These are phyloP conservation scores for Cantharellus anzutake DNA, from an alignment of 768 basidiomycete genomes.

Conservation along the genomic window DNA sequence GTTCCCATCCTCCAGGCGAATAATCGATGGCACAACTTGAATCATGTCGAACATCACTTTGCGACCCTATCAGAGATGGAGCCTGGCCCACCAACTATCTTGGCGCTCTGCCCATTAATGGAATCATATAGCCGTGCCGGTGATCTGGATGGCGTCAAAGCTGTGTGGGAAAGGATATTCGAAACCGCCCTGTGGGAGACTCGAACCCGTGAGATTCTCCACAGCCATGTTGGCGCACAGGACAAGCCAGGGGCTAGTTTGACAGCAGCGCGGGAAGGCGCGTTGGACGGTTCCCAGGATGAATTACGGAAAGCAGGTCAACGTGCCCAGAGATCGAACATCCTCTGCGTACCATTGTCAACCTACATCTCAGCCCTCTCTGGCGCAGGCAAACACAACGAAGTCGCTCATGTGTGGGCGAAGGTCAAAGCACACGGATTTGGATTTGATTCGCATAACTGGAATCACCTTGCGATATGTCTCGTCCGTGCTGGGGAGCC, in stretches of 20 bases:
- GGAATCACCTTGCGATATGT: conserved; percentile 67
- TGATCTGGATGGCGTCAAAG: conserved; percentile 33
- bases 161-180: conserved; percentile 53
- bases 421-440: conserved; percentile 42
- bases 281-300: too few relatives aligned
- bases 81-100: conserved; percentile 26
- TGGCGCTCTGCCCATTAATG: conserved; percentile 43
- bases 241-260: too few relatives aligned
- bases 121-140: conserved; percentile 46
- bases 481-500: conserved; percentile 63
- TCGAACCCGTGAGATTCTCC: neutral
- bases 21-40: conserved; percentile 23
- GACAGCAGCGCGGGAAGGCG: too few relatives aligned
- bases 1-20: conserved; percentile 41
- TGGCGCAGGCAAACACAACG: conserved; percentile 34
- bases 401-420: conserved; percentile 51
- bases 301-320: too few relatives aligned
- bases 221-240: neutral
- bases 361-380: conserved; percentile 66
- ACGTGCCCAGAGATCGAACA: conserved; percentile 23
- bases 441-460: conserved; percentile 73
- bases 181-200: conserved; percentile 28
- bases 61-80: conserved; percentile 27
- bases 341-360: conserved; percentile 62
- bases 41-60: conserved; percentile 38